Conservation (phyloP, 78 protist species). For the Dictyostelium brefeldianum region DNA sequence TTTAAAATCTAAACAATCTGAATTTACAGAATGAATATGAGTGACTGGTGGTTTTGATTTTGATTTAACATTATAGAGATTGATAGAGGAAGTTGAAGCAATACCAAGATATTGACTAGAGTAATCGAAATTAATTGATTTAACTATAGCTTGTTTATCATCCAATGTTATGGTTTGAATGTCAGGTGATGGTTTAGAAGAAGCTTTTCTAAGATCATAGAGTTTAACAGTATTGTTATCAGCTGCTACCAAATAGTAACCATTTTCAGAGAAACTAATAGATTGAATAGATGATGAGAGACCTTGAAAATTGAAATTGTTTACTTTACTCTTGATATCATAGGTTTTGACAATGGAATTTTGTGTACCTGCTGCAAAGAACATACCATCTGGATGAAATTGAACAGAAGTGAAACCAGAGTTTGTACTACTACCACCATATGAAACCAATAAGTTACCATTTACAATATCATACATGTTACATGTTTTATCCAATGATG, state of each 20-base stretch:
- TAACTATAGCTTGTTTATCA: not conserved
- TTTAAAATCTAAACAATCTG: conserved; percentile 16
- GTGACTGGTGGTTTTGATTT: conserved; percentile 5
- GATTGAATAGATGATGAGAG: conserved; percentile 24
- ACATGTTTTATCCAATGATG: conserved; percentile 88
- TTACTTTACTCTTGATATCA: conserved; percentile 80
- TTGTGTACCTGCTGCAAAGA: conserved; percentile 89
- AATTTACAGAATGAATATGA: not conserved
- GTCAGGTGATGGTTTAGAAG: not conserved
- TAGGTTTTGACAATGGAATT: conserved; percentile 67
- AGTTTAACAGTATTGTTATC: conserved; percentile 75
- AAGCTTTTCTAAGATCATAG: conserved; percentile 93
- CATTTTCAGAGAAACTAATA: conserved; percentile 90
- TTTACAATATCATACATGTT: conserved; percentile 84
- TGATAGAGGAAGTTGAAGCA: conserved; percentile 54
- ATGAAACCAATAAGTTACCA: not conserved
- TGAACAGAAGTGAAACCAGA: not conserved
- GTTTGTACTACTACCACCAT: not conserved
- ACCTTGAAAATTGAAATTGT: conserved; percentile 52
- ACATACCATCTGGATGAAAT: conserved; percentile 97
- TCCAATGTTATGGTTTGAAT: conserved; percentile 62
- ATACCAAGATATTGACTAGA: conserved; percentile 81
- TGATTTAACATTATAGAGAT: conserved; percentile 7
- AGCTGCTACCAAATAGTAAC: conserved; percentile 62
- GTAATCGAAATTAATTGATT: conserved; percentile 79